phyloP scores from a whole-genome alignment of 2,329 filamentous ascomycete species.

The Onygena corvina region DNA sequence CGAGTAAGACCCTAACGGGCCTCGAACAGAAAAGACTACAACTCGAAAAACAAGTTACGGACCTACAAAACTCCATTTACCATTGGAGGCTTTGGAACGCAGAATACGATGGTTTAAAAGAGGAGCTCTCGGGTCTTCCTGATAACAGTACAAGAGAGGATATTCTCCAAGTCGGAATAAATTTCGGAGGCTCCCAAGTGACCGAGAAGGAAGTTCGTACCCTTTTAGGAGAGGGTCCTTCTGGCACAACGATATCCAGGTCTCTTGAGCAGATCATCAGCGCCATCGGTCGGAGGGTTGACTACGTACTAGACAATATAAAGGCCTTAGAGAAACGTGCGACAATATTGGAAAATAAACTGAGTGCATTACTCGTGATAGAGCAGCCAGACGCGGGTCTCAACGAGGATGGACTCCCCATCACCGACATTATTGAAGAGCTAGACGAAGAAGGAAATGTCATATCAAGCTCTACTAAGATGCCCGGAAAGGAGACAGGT shows the following conservation, averaged over 20 bases:
- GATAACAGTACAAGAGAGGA: slow-evolving; percentile 41
- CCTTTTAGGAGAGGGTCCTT: slow-evolving; percentile 37
- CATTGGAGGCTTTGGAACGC: slow-evolving; percentile 87
- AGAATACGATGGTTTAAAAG: slow-evolving; percentile 80
- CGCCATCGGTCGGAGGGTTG: slow-evolving; percentile 61
- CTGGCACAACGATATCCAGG: slow-evolving; percentile 33
- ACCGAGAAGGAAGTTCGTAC: slow-evolving; percentile 44
- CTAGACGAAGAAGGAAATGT: slow-evolving; percentile 85
- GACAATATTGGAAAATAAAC: slow-evolving; percentile 54
- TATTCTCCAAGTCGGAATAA: slow-evolving; percentile 37
- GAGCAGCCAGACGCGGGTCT: slow-evolving; percentile 42
- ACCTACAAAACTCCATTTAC: slow-evolving; percentile 62
- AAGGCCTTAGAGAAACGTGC: slow-evolving; percentile 61
- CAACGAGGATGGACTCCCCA: slow-evolving; percentile 54
- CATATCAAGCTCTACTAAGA: slow-evolving; percentile 53
- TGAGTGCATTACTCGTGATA: slow-evolving; percentile 50
- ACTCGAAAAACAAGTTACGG: slow-evolving; percentile 62
- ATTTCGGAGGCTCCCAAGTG: slow-evolving; percentile 37
- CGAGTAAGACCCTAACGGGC: slow-evolving; percentile 32
- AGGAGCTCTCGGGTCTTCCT: slow-evolving; percentile 55
- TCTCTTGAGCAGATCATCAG: slow-evolving; percentile 52
- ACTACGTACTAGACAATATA: slow-evolving; percentile 80
- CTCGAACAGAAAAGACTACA: slow-evolving; percentile 63
- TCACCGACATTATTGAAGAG: slow-evolving; percentile 86
- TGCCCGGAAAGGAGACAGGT: slow-evolving; percentile 54